Conservation (phyloP, 2,329 filamentous ascomycete species). For the Fusarium kyushuense region DNA sequence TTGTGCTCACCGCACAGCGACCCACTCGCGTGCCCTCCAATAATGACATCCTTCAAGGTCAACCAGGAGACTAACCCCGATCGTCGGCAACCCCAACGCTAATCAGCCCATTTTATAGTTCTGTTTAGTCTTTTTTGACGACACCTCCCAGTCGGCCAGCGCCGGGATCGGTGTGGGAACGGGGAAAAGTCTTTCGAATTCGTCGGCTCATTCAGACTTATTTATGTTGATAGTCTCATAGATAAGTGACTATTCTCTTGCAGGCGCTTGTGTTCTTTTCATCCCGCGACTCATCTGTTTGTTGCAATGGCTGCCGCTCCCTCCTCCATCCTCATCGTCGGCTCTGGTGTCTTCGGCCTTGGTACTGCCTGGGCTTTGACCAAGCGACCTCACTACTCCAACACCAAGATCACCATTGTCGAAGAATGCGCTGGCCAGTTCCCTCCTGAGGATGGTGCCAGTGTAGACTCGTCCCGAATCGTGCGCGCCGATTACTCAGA, state of each 20-base stretch:
- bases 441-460: constrained; percentile 69
- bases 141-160: constrained; percentile 29
- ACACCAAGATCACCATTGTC: constrained; percentile 69
- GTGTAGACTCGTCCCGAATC: constrained; percentile 73
- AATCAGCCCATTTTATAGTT: constrained; percentile 30
- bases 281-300: constrained; percentile 14
- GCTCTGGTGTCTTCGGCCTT: constrained; percentile 74
- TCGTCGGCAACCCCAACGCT: constrained; percentile 35
- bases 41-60: constrained; percentile 5
- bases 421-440: constrained; percentile 69
- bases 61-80: constrained; percentile 33
- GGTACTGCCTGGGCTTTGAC: constrained; percentile 75
- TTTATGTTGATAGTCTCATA: constrained; percentile 20
- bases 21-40: constrained; percentile 27
- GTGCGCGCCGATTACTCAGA: constrained; percentile 84
- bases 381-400: constrained; percentile 66
- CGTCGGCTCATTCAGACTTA: constrained; percentile 29
- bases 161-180: constrained; percentile 46
- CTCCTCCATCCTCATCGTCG: constrained; percentile 73
- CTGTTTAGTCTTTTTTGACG: constrained; percentile 16
- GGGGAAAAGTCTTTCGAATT: constrained; percentile 38
- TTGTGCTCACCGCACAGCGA: neutral
- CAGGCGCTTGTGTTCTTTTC: constrained; percentile 16
- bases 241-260: constrained; percentile 24
- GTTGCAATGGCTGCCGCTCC: constrained; percentile 53